Percentiles rank a stretch among this genome's conserved stretches.
Conservation (phyloP, 495 filamentous ascomycete genomes). For the Aspergillus conjunctus region DNA sequence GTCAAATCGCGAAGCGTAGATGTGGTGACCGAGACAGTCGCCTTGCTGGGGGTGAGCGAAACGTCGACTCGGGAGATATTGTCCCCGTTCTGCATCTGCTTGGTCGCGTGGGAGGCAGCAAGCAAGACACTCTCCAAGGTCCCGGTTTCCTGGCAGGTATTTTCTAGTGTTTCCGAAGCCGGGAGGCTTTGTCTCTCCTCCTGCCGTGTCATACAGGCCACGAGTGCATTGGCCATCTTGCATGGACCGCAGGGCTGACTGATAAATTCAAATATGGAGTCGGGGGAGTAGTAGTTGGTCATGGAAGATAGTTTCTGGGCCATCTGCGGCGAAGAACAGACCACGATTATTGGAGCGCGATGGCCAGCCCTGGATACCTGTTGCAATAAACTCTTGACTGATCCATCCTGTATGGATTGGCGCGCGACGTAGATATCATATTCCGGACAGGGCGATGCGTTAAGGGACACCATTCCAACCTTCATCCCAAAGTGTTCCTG, state of each 20-base stretch:
- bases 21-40: conserved; percentile 11
- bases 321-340: conserved; percentile 32
- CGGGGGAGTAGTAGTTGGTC: conserved; percentile 8
- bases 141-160: neutral
- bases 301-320: conserved; percentile 29
- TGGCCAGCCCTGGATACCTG: neutral
- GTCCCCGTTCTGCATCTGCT: neutral
- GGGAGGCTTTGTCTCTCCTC: neutral
- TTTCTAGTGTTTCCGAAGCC: neutral
- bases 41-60: neutral
- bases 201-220: conserved; percentile 29
- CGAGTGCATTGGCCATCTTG: conserved; percentile 29
- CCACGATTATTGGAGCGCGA: conserved; percentile 25
- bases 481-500: conserved; percentile 14
- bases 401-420: neutral
- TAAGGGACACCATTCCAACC: neutral
- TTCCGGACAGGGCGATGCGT: neutral
- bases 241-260: conserved; percentile 37
- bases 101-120: neutral
- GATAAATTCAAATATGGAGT: conserved; percentile 28
- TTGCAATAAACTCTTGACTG: neutral
- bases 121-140: neutral
- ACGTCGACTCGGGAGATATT: neutral
- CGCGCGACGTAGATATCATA: conserved; percentile 17
- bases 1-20: neutral